phyloP scores from a whole-genome alignment of 2,329 filamentous ascomycete species.

The Cladophialophora immunda region DNA sequence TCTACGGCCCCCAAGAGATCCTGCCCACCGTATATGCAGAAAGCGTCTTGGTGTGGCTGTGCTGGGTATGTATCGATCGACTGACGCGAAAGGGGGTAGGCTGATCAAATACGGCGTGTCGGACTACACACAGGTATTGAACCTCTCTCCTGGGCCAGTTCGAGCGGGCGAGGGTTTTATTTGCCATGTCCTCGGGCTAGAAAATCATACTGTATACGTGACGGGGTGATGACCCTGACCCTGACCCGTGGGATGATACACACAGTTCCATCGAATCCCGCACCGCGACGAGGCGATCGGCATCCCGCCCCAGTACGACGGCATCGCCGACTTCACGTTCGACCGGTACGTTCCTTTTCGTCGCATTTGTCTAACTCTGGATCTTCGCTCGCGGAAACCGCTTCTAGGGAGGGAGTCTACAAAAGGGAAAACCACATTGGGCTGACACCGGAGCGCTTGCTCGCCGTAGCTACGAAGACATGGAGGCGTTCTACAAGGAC shows the following conservation, averaged over 20 bases:
- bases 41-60: too few relatives aligned
- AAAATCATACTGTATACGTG: neutral
- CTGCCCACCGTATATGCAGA: too few relatives aligned
- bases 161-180: too few relatives aligned
- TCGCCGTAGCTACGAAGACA: conserved; percentile 30
- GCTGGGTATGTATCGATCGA: too few relatives aligned
- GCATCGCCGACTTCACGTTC: conserved; percentile 22
- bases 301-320: conserved; percentile 22
- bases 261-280: conserved; percentile 19
- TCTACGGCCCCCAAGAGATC: too few relatives aligned
- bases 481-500: conserved; percentile 27
- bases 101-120: conserved; percentile 24
- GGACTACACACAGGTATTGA: conserved; percentile 18
- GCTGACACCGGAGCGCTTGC: neutral
- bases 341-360: conserved; percentile 14
- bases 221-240: neutral
- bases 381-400: neutral
- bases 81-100: conserved; percentile 1
- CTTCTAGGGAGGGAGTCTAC: too few relatives aligned
- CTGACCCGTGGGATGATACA: neutral
- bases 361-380: neutral
- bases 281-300: conserved; percentile 20
- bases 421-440: neutral
- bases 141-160: too few relatives aligned
- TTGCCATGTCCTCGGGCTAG: too few relatives aligned